Conservation (phyloP, 2,329 filamentous ascomycete species). For the Fusarium sp. region DNA sequence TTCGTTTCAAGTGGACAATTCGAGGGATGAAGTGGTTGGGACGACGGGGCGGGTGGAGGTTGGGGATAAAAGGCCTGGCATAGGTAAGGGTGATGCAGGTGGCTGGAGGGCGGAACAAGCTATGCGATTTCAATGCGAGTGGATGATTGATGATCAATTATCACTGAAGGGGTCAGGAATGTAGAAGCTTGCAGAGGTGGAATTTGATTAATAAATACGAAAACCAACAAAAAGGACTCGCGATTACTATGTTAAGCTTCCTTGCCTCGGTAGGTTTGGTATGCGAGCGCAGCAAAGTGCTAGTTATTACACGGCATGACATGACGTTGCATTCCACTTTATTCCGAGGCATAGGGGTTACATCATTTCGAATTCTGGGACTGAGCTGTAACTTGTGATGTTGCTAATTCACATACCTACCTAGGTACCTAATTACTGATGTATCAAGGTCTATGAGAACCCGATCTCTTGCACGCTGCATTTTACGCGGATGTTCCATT, state of each 20-base stretch:
- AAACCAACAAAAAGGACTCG: background rate
- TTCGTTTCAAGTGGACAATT: conserved; percentile 26
- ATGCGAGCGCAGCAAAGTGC: conserved; percentile 3
- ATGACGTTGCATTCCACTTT: conserved; percentile 25
- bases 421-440: background rate
- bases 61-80: conserved; percentile 22
- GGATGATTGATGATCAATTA: conserved; percentile 12
- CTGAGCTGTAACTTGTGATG: background rate
- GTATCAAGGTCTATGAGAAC: background rate
- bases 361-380: background rate
- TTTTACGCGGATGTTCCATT: background rate
- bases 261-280: conserved; percentile 1
- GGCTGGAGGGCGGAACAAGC: conserved; percentile 27
- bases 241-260: background rate
- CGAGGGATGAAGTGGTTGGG: conserved; percentile 27
- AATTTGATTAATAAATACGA: background rate
- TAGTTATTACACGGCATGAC: background rate
- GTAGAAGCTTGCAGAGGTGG: conserved; percentile 10
- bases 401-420: background rate
- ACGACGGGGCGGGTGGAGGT: conserved; percentile 14
- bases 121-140: background rate
- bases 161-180: conserved; percentile 5
- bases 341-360: background rate
- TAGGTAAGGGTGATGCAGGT: conserved; percentile 14
- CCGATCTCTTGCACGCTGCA: background rate